A percentile compares a stretch with the other conserved stretches of the same genome.
These are phyloP conservation scores for Niveomyces coronatus DNA, from an alignment of 2,329 filamentous ascomycete genomes.

Conservation along the genomic window DNA sequence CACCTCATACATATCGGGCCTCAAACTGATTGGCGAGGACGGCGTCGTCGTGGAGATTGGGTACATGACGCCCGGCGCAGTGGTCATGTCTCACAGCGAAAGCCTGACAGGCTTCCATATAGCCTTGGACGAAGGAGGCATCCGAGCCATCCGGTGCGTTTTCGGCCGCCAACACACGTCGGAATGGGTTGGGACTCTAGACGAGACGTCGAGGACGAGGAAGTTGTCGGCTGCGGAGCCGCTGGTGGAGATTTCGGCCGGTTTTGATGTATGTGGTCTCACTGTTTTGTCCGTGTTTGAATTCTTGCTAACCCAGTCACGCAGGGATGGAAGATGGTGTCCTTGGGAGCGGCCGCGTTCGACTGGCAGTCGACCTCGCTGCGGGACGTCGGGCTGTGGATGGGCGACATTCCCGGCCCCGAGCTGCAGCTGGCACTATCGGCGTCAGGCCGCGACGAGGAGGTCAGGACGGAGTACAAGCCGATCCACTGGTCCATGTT, in stretches of 20 bases:
- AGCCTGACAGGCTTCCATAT: background rate
- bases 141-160: background rate
- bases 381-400: background rate
- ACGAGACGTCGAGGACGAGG: background rate
- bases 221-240: background rate
- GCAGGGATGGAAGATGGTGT: conserved; percentile 3
- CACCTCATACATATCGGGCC: conserved; percentile 3
- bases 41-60: conserved; percentile 2
- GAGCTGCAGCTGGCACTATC: background rate
- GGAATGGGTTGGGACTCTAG: conserved; percentile 1
- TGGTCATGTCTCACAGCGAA: background rate
- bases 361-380: background rate
- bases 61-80: background rate
- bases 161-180: background rate
- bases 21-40: background rate
- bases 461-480: background rate
- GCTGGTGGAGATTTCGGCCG: background rate
- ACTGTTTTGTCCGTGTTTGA: background rate
- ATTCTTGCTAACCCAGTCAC: background rate
- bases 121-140: background rate
- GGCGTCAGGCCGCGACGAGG: background rate
- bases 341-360: background rate
- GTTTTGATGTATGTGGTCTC: background rate
- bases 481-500: background rate
- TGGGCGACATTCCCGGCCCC: background rate